phyloP scores from a whole-genome alignment of 495 filamentous ascomycete genomes.

The Penicillium manginii region DNA sequence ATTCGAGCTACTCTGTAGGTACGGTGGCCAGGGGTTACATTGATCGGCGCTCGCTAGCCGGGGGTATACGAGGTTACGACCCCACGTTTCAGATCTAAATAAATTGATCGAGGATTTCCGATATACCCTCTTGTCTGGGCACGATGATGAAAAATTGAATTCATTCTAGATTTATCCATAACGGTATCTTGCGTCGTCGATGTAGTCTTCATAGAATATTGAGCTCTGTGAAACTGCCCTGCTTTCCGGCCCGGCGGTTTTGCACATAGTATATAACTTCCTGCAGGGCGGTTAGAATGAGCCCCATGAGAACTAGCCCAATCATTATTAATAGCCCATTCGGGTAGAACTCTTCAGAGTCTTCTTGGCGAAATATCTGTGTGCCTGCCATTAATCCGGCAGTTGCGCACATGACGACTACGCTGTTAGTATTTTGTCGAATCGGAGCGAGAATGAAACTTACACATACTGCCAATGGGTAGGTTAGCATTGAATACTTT shows the following conservation, averaged over 20 bases:
- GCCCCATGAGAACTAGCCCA: slow-evolving; percentile 16
- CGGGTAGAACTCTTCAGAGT: slow-evolving; percentile 25
- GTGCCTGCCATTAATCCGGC: slow-evolving; percentile 35
- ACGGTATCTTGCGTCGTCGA: no score
- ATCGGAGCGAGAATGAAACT: background rate
- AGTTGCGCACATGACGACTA: slow-evolving; percentile 37
- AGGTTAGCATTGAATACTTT: background rate
- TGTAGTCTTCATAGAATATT: slow-evolving; percentile 3
- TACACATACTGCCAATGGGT: slow-evolving; percentile 31
- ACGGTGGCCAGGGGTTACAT: slow-evolving; percentile 19
- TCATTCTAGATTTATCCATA: no score
- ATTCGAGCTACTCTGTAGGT: slow-evolving; percentile 4
- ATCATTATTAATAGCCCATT: slow-evolving; percentile 32
- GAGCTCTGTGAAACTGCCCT: background rate
- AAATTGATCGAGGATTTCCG: background rate
- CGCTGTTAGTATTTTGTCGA: background rate
- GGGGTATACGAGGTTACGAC: slow-evolving; percentile 15
- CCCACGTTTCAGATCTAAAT: background rate
- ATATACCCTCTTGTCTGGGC: no score
- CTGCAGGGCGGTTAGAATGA: slow-evolving; percentile 17
- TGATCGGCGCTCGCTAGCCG: slow-evolving; percentile 13
- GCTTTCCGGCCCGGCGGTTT: background rate
- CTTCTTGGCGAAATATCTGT: slow-evolving; percentile 34
- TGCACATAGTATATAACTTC: slow-evolving; percentile 13
- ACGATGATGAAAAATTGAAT: no score